phyloP scores from a whole-genome alignment of 257 asterid genomes.

The Ligustrum vulgare region DNA sequence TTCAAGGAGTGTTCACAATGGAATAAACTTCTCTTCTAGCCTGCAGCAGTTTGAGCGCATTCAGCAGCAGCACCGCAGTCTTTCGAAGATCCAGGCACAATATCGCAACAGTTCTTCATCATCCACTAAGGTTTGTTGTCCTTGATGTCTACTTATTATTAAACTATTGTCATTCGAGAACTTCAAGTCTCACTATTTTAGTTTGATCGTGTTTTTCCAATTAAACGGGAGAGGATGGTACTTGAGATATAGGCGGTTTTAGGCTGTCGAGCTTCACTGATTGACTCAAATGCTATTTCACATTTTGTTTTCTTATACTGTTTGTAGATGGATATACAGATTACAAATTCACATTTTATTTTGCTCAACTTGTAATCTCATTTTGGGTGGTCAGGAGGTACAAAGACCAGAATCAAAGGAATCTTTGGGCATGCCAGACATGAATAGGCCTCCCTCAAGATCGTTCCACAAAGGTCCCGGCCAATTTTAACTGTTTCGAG shows the following conservation, averaged over 20 bases:
- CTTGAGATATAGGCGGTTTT: not conserved
- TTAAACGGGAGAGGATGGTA: not conserved
- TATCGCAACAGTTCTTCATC: constrained; percentile 51
- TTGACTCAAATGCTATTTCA: too few species aligned
- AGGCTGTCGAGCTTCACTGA: not conserved
- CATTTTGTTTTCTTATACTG: not conserved
- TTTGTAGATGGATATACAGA: not conserved
- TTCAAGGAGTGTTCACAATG: constrained; percentile 40
- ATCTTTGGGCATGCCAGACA: constrained; percentile 43
- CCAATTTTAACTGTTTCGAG: constrained; percentile 44
- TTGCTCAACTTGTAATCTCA: constrained; percentile 2
- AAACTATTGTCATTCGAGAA: too few species aligned
- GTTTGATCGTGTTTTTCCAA: not conserved
- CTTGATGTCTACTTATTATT: not conserved
- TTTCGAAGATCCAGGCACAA: constrained; percentile 50
- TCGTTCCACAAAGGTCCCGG: constrained; percentile 69
- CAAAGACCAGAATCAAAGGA: constrained; percentile 55
- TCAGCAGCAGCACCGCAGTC: constrained; percentile 74
- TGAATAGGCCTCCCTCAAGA: constrained; percentile 61
- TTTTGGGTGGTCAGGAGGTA: constrained; percentile 52
- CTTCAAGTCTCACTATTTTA: not conserved
- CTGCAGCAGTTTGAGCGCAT: constrained; percentile 72
- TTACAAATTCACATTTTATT: not conserved
- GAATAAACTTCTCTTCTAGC: constrained; percentile 64
- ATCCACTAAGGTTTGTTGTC: constrained; percentile 57